phyloP scores from a whole-genome alignment of 1,139 yeast species.

The Pichia sp. region DNA sequence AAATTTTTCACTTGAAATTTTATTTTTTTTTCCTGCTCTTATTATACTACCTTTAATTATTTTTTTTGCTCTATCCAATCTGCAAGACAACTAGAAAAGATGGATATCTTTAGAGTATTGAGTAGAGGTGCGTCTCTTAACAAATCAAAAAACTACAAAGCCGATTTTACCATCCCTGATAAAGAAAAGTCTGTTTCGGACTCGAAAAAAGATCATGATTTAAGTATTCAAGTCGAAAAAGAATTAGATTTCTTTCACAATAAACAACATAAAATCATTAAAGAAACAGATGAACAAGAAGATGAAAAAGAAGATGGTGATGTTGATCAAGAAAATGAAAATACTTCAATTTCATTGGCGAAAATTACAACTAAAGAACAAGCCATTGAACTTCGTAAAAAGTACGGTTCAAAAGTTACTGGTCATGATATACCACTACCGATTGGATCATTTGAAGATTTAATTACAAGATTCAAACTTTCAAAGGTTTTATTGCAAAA shows the following conservation, averaged over 20 bases:
- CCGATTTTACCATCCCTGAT: constrained; percentile 43
- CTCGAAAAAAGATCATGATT: constrained; percentile 33
- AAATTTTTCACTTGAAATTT: neutral
- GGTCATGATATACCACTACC: constrained; percentile 60
- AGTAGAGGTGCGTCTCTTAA: constrained; percentile 79
- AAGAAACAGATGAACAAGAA: constrained; percentile 16
- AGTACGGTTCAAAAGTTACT: constrained; percentile 23
- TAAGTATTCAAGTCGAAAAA: constrained; percentile 42
- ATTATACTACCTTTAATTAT: neutral
- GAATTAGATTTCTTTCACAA: constrained; percentile 71
- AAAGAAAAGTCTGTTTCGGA: constrained; percentile 22
- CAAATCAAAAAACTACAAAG: constrained; percentile 39
- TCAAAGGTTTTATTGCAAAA: constrained; percentile 60
- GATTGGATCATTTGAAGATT: constrained; percentile 80
- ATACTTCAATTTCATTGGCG: constrained; percentile 30
- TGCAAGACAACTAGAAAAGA: constrained; percentile 23
- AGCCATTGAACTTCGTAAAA: constrained; percentile 25
- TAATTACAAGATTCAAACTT: constrained; percentile 59
- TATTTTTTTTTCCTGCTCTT: neutral
- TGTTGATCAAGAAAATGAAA: constrained; percentile 27
- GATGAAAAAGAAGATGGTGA: constrained; percentile 23
- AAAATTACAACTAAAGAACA: constrained; percentile 38
- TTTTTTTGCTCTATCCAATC: neutral
- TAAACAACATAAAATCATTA: constrained; percentile 30
- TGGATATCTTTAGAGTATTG: constrained; percentile 87